Base-by-base conservation (phyloP, 208 protist species). In the Trypanosoma caninum region DNA sequence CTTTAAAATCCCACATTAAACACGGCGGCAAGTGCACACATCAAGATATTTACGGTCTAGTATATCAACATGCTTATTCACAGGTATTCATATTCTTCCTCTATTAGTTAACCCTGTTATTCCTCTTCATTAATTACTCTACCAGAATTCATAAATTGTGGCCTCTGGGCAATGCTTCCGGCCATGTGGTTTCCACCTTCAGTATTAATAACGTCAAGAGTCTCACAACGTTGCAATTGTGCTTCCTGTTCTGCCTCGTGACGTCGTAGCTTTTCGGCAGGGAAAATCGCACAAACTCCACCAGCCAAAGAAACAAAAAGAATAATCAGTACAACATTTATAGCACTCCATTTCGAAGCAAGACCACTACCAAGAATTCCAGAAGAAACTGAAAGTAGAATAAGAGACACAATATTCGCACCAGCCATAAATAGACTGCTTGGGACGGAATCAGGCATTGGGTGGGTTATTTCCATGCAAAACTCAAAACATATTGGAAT, bases 401-500 rank as follows among this genome's bases (percentile, higher is more conserved):
- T 72, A 30, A 87, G 66, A 33, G 83, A 84, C 27, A 70, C 66
- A 18, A 84, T 37, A 68, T 90, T 87, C 8, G 80, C 83, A 22
- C 74, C 79, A 0, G 76, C 83, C 83, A 90, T 90, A 51, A 90
- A 73, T 54, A 90, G 46, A 23, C 75, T 65, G 0, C 79, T 74
- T 2, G 83, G 80, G 31, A 87, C 83, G 8, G 75, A 81, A 50
- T 90, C 77, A 25, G 58, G 63, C 23, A 84, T 51, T 20, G 83
- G 83, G 65, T 84, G 86, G 5, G 79, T 75, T 16, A 90, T 76
- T 60, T 90, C 79, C 80, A 87, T 87, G 35, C 80, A 69, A 37
- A 79, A 90, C 59, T 90, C 83, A 37, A 90, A 87, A 35, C 70
- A 69, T 47, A 90, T 82, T 16, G 83, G 83, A 20, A 76, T 79